phyloP scores from a whole-genome alignment of 805 yeast genomes.

The Myxozyma vanderwaltii region DNA sequence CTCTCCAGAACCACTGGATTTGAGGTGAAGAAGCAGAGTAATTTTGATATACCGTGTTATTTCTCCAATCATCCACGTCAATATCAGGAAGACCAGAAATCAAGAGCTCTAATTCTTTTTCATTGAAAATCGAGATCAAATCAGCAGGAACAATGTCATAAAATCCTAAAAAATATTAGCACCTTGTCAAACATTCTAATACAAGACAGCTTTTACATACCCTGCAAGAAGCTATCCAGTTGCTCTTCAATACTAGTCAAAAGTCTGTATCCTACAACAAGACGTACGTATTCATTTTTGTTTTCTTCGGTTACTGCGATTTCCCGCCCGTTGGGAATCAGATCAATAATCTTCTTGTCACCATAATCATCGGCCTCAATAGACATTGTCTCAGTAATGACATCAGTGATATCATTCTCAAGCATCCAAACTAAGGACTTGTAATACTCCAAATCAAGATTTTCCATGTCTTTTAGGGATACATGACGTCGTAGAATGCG shows the following conservation, averaged over 20 bases:
- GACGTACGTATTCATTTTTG: constrained; percentile 82
- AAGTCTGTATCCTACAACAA: constrained; percentile 83
- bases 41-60: constrained; percentile 73
- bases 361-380: constrained; percentile 94
- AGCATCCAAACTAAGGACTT: constrained; percentile 94
- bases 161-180: constrained; percentile 61
- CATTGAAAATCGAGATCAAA: constrained; percentile 83
- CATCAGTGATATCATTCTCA: constrained; percentile 94
- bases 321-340: constrained; percentile 78
- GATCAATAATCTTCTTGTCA: constrained; percentile 78
- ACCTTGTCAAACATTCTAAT: background rate
- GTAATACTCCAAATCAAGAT: constrained; percentile 86
- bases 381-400: constrained; percentile 90
- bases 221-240: constrained; percentile 69
- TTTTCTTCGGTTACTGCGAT: constrained; percentile 88
- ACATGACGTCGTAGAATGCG: constrained; percentile 77
- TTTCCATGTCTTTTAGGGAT: constrained; percentile 89
- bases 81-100: constrained; percentile 96
- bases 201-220: constrained; percentile 23
- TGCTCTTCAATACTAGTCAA: constrained; percentile 84
- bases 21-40: constrained; percentile 82
- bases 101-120: constrained; percentile 88
- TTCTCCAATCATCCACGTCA: constrained; percentile 94
- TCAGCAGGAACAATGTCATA: constrained; percentile 86
- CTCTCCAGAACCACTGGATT: constrained; percentile 97